Percentiles rank a stretch among this genome's conserved stretches.
These are phyloP conservation scores for Coniella lustricola DNA, from an alignment of 2,329 filamentous ascomycete genomes.

Conservation along the genomic window DNA sequence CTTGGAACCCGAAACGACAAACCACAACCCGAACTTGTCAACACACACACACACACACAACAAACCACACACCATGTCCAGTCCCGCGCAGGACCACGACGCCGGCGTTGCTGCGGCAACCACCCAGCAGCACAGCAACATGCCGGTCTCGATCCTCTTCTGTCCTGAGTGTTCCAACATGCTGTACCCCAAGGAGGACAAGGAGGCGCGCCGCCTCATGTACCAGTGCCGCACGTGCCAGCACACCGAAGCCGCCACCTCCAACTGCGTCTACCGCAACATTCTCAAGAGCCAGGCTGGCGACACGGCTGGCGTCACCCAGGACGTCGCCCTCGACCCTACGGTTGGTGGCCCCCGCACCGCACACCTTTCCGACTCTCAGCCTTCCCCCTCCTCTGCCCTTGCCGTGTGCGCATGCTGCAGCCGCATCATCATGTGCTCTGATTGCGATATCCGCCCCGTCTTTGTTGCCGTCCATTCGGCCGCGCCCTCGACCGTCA, in stretches of 20 bases:
- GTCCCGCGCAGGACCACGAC: conserved; percentile 50
- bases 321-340: conserved; percentile 94
- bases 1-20: too few species aligned
- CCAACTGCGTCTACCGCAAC: conserved; percentile 92
- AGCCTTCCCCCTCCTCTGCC: conserved; percentile 8
- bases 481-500: conserved; percentile 12
- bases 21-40: not conserved
- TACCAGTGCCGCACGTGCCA: conserved; percentile 95
- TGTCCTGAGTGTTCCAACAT: conserved; percentile 99
- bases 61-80: conserved; percentile 34
- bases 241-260: conserved; percentile 78
- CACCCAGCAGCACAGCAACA: conserved; percentile 46
- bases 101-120: conserved; percentile 34
- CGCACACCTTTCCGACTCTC: conserved; percentile 3
- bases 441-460: conserved; percentile 27
- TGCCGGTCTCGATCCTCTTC: conserved; percentile 94
- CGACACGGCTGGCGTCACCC: conserved; percentile 93
- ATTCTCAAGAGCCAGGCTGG: conserved; percentile 84
- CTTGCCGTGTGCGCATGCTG: conserved; percentile 39
- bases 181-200: conserved; percentile 94
- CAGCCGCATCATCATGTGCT: conserved; percentile 37
- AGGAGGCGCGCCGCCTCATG: conserved; percentile 73
- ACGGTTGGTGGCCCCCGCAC: conserved; percentile 69
- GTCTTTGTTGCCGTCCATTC: conserved; percentile 14
- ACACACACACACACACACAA: conserved; percentile 4